Base-by-base conservation (phyloP, 2,329 filamentous ascomycete species). In the Simplicillium sp. region DNA sequence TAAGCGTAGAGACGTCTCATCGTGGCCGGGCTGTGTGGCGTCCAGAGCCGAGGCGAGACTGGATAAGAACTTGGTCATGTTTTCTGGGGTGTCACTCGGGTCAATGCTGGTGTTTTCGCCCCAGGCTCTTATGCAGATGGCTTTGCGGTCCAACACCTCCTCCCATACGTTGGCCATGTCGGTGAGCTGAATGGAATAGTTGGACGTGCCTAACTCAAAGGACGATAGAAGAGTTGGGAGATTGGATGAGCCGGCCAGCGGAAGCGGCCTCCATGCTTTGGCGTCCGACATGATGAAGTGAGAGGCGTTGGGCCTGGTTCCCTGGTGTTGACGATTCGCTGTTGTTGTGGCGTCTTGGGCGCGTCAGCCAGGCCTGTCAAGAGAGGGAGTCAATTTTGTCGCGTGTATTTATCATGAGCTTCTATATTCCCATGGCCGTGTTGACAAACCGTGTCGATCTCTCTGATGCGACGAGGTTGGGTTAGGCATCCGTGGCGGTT, bases 101-200 rank as follows among this genome's bases (percentile, higher is more conserved):
- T 90, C 84, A 45, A 90, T 87, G 45, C 75, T 80, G 13, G 81
- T 84, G 50, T 78, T 71, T 49, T 81, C 71, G 17, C 72, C 62
- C 42, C 75, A 67, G 25, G 77, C 82, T 44, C 82, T 75, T 44
- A 69, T 63, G 41, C 80, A 70, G 42, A 90, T 82, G 11, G 66
- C 68, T n/a, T 66, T 67, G 16, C 76, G 66, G 42, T 78, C 71
- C 16, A 88, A 61, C 8, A 58, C 67, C 59, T 89, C 84, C 18
- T 66, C 62, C 85, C 85, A 92, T n/a, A 88, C 65, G 48, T 80
- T 74, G 54, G 74, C 79, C 44, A 88, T 68, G 54, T 90, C 85
- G 3, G 83, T 87, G 32, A 90, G 55, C 43, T 76, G 70, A 20
- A 89, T 56, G 2, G 64, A 70, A 61, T 89, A 89, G 11, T 76